These are phyloP conservation scores for Seiridium unicorne DNA, from an alignment of 2,329 filamentous ascomycete genomes.

Conservation along the genomic window DNA sequence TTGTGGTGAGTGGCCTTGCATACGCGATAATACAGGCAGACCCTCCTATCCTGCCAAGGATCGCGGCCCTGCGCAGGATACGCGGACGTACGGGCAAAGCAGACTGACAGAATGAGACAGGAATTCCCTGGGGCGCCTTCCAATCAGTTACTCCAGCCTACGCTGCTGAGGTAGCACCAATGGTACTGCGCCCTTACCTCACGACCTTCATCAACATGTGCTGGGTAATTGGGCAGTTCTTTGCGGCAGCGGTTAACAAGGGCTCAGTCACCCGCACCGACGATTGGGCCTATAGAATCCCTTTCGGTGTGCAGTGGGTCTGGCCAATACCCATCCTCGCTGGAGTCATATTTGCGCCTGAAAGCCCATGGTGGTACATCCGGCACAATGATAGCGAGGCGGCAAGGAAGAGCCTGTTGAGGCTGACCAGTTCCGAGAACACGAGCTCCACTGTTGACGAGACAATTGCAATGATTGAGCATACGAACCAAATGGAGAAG, in stretches of 20 bases:
- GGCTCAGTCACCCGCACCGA: conserved; percentile 35
- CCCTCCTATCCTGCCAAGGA: no score
- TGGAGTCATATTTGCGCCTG: conserved; percentile 44
- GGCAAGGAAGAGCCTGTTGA: conserved; percentile 38
- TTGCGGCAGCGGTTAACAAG: conserved; percentile 45
- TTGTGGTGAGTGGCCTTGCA: conserved; percentile 21
- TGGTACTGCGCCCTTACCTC: conserved; percentile 48
- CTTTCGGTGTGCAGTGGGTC: conserved; percentile 52
- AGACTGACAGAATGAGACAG: conserved; percentile 20
- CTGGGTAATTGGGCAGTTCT: conserved; percentile 55
- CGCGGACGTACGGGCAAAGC: not conserved
- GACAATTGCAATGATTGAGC: conserved; percentile 51
- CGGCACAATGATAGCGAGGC: conserved; percentile 39
- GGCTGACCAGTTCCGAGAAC: conserved; percentile 37
- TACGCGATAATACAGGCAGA: no score
- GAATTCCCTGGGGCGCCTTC: conserved; percentile 53
- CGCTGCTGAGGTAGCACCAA: conserved; percentile 50
- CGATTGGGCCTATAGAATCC: conserved; percentile 48
- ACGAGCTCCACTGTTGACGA: conserved; percentile 42
- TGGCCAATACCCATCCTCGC: conserved; percentile 47
- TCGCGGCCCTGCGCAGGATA: no score
- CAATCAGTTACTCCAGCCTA: conserved; percentile 52
- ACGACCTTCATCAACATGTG: conserved; percentile 57
- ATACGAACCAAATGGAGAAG: conserved; percentile 51
- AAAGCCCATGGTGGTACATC: conserved; percentile 51